Conservation (phyloP, 768 basidiomycete species). For the Daedaleopsis sinensis region DNA sequence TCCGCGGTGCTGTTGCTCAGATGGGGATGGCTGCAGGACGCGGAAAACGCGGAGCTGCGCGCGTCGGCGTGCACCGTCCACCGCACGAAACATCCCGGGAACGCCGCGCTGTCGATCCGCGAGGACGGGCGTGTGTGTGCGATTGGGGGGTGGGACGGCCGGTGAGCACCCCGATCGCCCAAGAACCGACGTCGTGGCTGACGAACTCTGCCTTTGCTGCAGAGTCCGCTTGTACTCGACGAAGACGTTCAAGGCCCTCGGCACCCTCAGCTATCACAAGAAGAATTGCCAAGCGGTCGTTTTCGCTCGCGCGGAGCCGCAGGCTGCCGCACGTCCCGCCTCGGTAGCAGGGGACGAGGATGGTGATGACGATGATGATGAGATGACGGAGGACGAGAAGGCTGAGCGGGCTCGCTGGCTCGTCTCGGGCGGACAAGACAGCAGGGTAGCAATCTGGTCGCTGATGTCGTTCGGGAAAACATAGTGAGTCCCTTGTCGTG, state of each 20-base stretch:
- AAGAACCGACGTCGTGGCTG: background rate
- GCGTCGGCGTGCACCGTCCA: conserved; percentile 38
- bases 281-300: conserved; percentile 71
- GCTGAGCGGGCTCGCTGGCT: conserved; percentile 29
- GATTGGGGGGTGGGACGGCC: conserved; percentile 93
- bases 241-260: conserved; percentile 78
- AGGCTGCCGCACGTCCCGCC: background rate
- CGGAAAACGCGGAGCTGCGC: conserved; percentile 18
- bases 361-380: conserved; percentile 25
- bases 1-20: too few relatives aligned
- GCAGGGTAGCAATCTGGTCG: conserved; percentile 31
- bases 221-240: conserved; percentile 87
- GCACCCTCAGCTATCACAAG: conserved; percentile 84
- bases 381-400: conserved; percentile 27
- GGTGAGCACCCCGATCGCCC: conserved; percentile 48
- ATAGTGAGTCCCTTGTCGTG: background rate
- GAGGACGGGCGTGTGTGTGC: conserved; percentile 81
- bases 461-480: conserved; percentile 27
- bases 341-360: background rate
- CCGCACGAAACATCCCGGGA: conserved; percentile 79
- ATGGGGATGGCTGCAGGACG: conserved; percentile 9
- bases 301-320: conserved; percentile 49
- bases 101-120: conserved; percentile 73
- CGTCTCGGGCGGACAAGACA: conserved; percentile 28
- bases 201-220: conserved; percentile 2